Base-by-base conservation (phyloP, 2,329 filamentous ascomycete species). In the Alternaria gansuensis region DNA sequence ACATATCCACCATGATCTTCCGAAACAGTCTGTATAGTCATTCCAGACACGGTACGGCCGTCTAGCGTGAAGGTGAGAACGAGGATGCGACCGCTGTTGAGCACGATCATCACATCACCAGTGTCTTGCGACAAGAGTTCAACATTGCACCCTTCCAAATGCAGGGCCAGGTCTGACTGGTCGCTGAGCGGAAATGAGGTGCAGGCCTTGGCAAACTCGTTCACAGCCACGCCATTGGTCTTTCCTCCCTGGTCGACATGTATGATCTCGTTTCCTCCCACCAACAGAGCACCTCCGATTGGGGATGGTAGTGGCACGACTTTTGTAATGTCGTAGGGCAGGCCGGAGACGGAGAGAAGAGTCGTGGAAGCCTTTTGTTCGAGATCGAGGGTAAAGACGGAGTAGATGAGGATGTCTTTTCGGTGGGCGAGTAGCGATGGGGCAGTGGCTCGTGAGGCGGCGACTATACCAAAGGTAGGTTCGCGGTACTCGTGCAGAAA, bases 401-500 rank as follows among this genome's bases (percentile, higher is more conserved):
- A 93, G 80, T 97, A 99, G 17, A 88, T 90, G 46, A 97, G 82
- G 67, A 91, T 87, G 75, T 99, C 95, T 72, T 90, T 95, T 64
- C 92, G 87, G 70, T 93, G 90, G 63, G 85, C 80, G 26, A 89
- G 79, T 52, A 98, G 82, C 3, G 91, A 89, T 54, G 85, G 83
- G n/a, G 93, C 93, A 13, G 89, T 87, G 34, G 88, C 84, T 63
- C 87, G 82, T 51, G 88, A 88, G 1, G 93, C 91, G 45, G 92
- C 95, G 40, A 99, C 83, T 60, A 99, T 93, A 56, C 94, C 95
- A 80, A 99, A 97, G 0, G 95, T 99, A 11, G 95, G 94, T 78
- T 98, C 95, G 77, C 95, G 89, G 78, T 99, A 99, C 81, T 98
- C 94, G 83, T 98, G 87, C 65, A 99, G 82, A 77, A 99, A 99